A percentile compares a stretch with the other conserved stretches of the same genome.
Evolutionary conservation across 305 asterid genomes (phyloP).

Genomic region (Coffea humblotiana): DNA sequence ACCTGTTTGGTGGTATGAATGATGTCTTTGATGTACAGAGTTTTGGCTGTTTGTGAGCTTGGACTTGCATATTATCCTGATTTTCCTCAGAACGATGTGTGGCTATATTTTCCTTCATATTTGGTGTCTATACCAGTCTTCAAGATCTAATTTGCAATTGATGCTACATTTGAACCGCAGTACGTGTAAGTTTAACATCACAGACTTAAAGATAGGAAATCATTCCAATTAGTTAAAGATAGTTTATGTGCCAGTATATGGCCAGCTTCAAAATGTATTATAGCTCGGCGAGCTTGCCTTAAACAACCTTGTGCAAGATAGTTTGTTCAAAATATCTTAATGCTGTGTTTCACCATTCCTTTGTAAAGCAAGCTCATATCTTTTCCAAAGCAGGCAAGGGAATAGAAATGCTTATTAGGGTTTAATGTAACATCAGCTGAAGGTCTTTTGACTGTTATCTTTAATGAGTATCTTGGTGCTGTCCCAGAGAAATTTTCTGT

Average conservation of each 20-base stretch:
- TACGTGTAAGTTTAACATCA: not conserved
- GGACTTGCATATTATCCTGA: not conserved
- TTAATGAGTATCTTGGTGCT: not conserved
- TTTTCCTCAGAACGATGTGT: not conserved
- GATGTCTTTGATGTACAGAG: not conserved
- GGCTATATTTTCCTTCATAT: not conserved
- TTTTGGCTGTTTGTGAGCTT: conserved; percentile 2
- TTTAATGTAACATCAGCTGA: not conserved
- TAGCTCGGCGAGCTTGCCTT: not conserved
- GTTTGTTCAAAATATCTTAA: not conserved
- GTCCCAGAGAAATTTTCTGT: not conserved
- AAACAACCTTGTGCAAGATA: not conserved
- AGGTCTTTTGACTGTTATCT: conserved; percentile 15
- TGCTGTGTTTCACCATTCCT: not conserved
- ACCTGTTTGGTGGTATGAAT: conserved; percentile 16
- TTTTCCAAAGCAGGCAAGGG: not conserved
- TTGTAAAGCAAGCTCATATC: not conserved
- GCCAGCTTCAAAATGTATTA: not conserved
- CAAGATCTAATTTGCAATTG: not conserved
- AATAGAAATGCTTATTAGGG: not conserved
- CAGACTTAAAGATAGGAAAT: not conserved
- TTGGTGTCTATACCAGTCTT: too few species aligned
- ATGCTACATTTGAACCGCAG: not conserved
- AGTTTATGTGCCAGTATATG: not conserved
- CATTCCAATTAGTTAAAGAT: not conserved